A percentile compares a stretch with the other conserved stretches of the same genome.
These are phyloP conservation scores for Catunica adiposa DNA, from an alignment of 2,329 filamentous ascomycete species.

Conservation along the genomic window DNA sequence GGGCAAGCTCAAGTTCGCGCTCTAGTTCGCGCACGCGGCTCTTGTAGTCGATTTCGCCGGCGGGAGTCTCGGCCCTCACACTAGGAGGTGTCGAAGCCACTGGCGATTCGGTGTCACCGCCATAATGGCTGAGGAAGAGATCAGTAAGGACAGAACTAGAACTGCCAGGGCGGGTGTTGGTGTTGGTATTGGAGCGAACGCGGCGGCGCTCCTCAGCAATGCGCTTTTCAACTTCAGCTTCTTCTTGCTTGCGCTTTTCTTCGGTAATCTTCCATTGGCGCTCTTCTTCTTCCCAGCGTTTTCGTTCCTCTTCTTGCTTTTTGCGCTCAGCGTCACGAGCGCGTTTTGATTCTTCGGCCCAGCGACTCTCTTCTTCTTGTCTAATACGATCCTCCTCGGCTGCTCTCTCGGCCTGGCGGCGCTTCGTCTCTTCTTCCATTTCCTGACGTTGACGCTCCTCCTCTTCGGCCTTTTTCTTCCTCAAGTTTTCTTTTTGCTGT, in stretches of 20 bases:
- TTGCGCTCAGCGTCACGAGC: slow-evolving; percentile 43
- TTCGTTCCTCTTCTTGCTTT: slow-evolving; percentile 49
- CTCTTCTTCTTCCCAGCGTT: slow-evolving; percentile 64
- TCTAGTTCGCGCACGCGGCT: slow-evolving; percentile 68
- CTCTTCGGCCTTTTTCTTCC: slow-evolving; percentile 39
- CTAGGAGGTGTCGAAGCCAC: slow-evolving; percentile 50
- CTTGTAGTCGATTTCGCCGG: slow-evolving; percentile 33
- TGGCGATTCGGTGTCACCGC: slow-evolving; percentile 66
- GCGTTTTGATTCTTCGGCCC: slow-evolving; percentile 48
- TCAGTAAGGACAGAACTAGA: slow-evolving; percentile 12
- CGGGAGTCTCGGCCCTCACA: slow-evolving; percentile 21
- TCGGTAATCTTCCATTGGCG: slow-evolving; percentile 62
- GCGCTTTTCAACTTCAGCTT: slow-evolving; percentile 52
- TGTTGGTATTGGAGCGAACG: slow-evolving; percentile 28
- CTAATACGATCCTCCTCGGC: slow-evolving; percentile 46
- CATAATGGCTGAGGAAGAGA: slow-evolving; percentile 39
- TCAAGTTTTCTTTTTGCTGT: slow-evolving; percentile 64
- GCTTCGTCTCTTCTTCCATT: slow-evolving; percentile 35
- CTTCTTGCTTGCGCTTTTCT: slow-evolving; percentile 52
- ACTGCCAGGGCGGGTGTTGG: slow-evolving; percentile 22
- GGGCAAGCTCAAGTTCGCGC: slow-evolving; percentile 44
- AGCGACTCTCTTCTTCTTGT: slow-evolving; percentile 46
- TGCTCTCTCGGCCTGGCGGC: slow-evolving; percentile 29
- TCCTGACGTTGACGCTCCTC: slow-evolving; percentile 41
- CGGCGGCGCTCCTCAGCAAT: slow-evolving; percentile 50